A percentile compares a stretch with the other conserved stretches of the same genome.
These are phyloP conservation scores for Nitzschia sp. DNA, from an alignment of 108 stramenopile genomes.

Conservation along the genomic window DNA sequence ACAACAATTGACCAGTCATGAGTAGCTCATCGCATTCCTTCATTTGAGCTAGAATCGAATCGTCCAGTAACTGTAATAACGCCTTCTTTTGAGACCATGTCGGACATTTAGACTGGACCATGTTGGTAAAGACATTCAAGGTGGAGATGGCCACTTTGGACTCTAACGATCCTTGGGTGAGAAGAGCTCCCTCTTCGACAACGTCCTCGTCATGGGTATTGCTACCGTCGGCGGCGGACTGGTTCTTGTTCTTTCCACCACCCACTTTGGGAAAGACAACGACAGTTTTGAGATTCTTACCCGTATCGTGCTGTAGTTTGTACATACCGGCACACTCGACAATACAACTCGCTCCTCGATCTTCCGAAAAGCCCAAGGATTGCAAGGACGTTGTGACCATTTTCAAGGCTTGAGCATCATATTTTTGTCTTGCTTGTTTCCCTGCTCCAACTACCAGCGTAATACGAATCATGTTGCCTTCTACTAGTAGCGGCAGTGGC, in stretches of 20 bases:
- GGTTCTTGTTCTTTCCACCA: constrained; percentile 14
- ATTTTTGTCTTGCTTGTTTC: constrained; percentile 80
- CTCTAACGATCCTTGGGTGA: constrained; percentile 45
- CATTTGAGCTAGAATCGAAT: constrained; percentile 43
- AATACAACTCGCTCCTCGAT: constrained; percentile 83
- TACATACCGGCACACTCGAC: constrained; percentile 83
- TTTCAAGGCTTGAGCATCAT: constrained; percentile 79
- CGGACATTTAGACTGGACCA: constrained; percentile 57
- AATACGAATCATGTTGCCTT: constrained; percentile 82
- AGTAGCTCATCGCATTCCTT: constrained; percentile 71
- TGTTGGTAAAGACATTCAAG: constrained; percentile 65
- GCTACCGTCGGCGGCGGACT: no score
- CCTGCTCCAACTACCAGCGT: constrained; percentile 91
- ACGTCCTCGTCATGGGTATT: background rate
- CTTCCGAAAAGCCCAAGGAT: constrained; percentile 79
- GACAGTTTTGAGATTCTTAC: constrained; percentile 92
- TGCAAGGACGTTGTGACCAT: constrained; percentile 74
- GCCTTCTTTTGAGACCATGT: constrained; percentile 90
- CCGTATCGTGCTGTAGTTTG: constrained; percentile 96
- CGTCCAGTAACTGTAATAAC: constrained; percentile 33
- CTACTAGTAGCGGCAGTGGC: constrained; percentile 55
- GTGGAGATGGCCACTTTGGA: constrained; percentile 66
- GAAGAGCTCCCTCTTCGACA: background rate
- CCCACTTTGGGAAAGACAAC: constrained; percentile 87
- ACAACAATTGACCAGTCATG: constrained; percentile 53